These are phyloP conservation scores for Mucor indicus DNA, from an alignment of 371 early-diverging fungal genomes.

Conservation along the genomic window DNA sequence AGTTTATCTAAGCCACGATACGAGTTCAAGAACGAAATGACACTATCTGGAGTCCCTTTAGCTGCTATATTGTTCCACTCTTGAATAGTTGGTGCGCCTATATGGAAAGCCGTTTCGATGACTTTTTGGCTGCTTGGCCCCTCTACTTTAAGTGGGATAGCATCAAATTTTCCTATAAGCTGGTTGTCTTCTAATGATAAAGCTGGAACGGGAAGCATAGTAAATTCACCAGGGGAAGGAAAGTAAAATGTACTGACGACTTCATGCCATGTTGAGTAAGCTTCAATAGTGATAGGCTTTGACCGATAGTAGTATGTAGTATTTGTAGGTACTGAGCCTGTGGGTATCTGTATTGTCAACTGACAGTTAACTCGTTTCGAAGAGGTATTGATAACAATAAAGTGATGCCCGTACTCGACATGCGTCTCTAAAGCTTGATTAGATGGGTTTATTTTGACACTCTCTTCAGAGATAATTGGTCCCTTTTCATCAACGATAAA, in stretches of 20 bases:
- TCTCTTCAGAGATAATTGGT: slow-evolving; percentile 17
- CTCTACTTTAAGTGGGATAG: background rate
- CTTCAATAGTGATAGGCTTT: slow-evolving; percentile 24
- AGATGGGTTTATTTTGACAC: slow-evolving; percentile 23
- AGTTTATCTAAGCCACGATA: slow-evolving; percentile 25
- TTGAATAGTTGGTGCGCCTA: too few relatives aligned
- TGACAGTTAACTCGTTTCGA: slow-evolving; percentile 25
- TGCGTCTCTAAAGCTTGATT: slow-evolving; percentile 1
- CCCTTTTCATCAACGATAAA: slow-evolving; percentile 13
- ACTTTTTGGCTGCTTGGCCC: too few relatives aligned
- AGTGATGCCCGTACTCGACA: slow-evolving; percentile 36
- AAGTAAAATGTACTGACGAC: slow-evolving; percentile 52
- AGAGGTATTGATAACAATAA: slow-evolving; percentile 39
- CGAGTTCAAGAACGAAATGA: too few relatives aligned
- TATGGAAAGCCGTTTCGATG: too few relatives aligned
- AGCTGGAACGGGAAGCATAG: slow-evolving; percentile 40
- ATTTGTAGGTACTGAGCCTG: slow-evolving; percentile 35
- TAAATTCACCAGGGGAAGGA: slow-evolving; percentile 44
- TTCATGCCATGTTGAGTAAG: slow-evolving; percentile 43
- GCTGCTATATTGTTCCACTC: too few relatives aligned
- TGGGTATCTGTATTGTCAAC: slow-evolving; percentile 40
- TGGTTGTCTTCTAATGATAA: slow-evolving; percentile 21
- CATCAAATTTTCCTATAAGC: slow-evolving; percentile 1
- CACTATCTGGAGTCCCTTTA: too few relatives aligned
- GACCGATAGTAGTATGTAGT: slow-evolving; percentile 29